phyloP scores from a whole-genome alignment of 768 basidiomycete species.

The Clitopilus passeckerianus region DNA sequence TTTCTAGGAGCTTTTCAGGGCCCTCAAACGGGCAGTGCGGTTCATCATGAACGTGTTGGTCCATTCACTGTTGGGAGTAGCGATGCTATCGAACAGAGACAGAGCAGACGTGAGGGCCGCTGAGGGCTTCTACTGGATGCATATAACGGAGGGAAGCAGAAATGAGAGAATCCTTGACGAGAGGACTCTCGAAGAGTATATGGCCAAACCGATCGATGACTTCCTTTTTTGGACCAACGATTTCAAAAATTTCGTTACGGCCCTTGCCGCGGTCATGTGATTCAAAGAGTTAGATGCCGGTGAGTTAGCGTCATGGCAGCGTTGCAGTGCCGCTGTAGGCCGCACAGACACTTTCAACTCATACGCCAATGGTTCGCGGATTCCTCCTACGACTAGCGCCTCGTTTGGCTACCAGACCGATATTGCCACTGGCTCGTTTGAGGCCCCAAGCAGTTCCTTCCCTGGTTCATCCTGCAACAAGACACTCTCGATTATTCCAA shows the following conservation, averaged over 20 bases:
- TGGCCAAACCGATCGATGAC: not conserved
- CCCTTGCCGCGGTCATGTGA: constrained; percentile 3
- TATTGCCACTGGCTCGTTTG: constrained; percentile 41
- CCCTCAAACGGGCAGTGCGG: constrained; percentile 74
- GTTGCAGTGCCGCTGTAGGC: too few relatives aligned
- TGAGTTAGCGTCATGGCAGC: not conserved
- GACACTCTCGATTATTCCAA: constrained; percentile 41
- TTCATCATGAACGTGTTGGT: constrained; percentile 26
- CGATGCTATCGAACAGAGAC: constrained; percentile 46
- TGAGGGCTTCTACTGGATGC: constrained; percentile 29
- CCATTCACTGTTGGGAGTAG: constrained; percentile 21
- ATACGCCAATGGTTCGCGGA: constrained; percentile 27
- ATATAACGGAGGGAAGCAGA: constrained; percentile 28
- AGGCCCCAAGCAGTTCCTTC: constrained; percentile 21
- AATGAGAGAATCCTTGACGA: constrained; percentile 5
- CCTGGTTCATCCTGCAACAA: constrained; percentile 18
- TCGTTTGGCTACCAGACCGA: constrained; percentile 40
- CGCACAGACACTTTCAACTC: not conserved
- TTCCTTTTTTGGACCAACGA: not conserved
- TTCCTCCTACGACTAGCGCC: constrained; percentile 40
- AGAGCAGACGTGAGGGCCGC: constrained; percentile 24
- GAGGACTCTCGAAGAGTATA: not conserved
- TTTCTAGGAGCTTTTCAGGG: constrained; percentile 92
- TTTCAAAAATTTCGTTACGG: constrained; percentile 7
- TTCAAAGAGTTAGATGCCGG: not conserved